Percentiles rank a stretch among this genome's conserved stretches.
phyloP scores from a whole-genome alignment of 2,329 filamentous ascomycete species.

The Exophiala alcalophila region DNA sequence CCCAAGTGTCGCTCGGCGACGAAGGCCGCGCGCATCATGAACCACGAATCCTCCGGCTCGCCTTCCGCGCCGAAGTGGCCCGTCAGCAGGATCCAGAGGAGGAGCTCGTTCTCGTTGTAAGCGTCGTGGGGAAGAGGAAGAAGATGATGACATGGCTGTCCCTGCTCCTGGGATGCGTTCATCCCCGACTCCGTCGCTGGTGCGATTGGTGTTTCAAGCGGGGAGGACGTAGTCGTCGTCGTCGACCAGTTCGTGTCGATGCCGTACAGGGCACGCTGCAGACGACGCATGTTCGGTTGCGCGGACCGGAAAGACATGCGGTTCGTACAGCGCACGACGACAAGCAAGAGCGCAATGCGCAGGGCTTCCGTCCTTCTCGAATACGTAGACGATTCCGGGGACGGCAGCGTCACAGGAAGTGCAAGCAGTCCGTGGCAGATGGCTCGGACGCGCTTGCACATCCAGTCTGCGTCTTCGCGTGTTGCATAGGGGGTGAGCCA shows the following conservation, averaged over 20 bases:
- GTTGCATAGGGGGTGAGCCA: conserved; percentile 17
- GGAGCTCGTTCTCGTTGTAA: conserved; percentile 10
- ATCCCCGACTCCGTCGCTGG: background rate
- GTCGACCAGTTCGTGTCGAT: conserved; percentile 31
- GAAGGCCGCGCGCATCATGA: conserved; percentile 9
- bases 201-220: background rate
- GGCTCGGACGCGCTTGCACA: conserved; percentile 18
- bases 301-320: conserved; percentile 14
- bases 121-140: conserved; percentile 17
- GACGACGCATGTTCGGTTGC: conserved; percentile 16
- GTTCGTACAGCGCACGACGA: conserved; percentile 12
- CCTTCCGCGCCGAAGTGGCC: conserved; percentile 18
- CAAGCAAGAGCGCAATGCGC: conserved; percentile 8
- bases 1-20: conserved; percentile 10
- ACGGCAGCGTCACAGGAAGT: conserved; percentile 3
- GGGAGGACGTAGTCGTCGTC: background rate
- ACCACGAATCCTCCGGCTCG: conserved; percentile 15
- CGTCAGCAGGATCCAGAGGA: conserved; percentile 18
- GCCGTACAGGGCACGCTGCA: conserved; percentile 31
- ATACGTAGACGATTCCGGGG: background rate
- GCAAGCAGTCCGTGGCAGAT: conserved; percentile 11
- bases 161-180: no score
- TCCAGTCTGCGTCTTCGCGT: conserved; percentile 15
- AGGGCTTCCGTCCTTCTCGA: conserved; percentile 8
- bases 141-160: background rate